These are phyloP conservation scores for Fonsecaea pedrosoi DNA, from an alignment of 2,329 filamentous ascomycete genomes.

Conservation along the genomic window DNA sequence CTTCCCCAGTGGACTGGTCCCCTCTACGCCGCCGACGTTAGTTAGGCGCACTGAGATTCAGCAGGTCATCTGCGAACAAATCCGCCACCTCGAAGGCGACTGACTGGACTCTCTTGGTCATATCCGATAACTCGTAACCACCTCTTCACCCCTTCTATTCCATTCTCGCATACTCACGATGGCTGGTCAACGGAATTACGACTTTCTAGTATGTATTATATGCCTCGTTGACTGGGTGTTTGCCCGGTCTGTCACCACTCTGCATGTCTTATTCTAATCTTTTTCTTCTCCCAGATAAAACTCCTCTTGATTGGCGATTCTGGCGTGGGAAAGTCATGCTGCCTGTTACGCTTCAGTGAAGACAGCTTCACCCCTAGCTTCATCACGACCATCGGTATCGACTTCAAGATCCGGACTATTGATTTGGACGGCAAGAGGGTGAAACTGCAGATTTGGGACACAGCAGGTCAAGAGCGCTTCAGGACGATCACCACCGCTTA, in stretches of 20 bases:
- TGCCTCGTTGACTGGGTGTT: conserved; percentile 30
- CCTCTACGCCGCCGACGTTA: not conserved
- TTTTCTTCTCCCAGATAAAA: conserved; percentile 74
- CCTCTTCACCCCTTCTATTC: not conserved
- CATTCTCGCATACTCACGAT: conserved; percentile 57
- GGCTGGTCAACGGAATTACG: conserved; percentile 98
- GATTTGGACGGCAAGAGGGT: conserved; percentile 98
- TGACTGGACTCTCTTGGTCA: conserved; percentile 3
- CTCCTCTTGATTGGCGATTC: conserved; percentile 95
- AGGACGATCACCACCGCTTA: conserved; percentile 98
- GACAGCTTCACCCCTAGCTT: conserved; percentile 97
- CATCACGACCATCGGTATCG: conserved; percentile 99
- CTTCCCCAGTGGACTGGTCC: not conserved
- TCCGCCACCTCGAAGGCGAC: conserved; percentile 10
- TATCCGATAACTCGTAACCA: not conserved
- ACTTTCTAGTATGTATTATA: conserved; percentile 80
- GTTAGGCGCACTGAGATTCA: conserved; percentile 12
- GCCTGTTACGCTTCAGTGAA: conserved; percentile 93
- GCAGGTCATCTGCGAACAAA: conserved; percentile 11
- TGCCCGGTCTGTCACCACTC: conserved; percentile 19
- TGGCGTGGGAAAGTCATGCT: conserved; percentile 96
- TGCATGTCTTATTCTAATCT: conserved; percentile 7
- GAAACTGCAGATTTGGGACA: conserved; percentile 99
- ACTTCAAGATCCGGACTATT: conserved; percentile 99
- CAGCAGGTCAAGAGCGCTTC: conserved; percentile 96